Conservation (phyloP, 768 basidiomycete species). For the Wakefieldia striispora region DNA sequence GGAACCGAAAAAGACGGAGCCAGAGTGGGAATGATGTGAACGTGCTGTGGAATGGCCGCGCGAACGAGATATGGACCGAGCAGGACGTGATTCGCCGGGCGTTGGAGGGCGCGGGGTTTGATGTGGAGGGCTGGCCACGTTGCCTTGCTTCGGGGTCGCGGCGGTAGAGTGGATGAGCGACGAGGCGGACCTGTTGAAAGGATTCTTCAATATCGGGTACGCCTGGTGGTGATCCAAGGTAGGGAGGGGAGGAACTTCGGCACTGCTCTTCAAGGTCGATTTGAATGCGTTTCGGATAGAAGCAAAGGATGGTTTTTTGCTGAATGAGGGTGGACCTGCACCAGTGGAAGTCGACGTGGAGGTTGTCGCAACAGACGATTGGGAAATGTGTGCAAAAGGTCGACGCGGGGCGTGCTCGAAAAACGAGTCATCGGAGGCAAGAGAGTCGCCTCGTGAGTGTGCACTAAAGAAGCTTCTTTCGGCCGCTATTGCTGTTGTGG, state of each 20-base stretch:
- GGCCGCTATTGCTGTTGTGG: slow-evolving; percentile 37
- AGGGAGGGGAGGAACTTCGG: slow-evolving; percentile 76
- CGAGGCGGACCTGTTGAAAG: slow-evolving; percentile 79
- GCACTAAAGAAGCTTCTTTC: slow-evolving; percentile 58
- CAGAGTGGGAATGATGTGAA: slow-evolving; percentile 75
- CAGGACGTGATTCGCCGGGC: slow-evolving; percentile 42
- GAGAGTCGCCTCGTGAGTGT: slow-evolving; percentile 76
- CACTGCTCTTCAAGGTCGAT: slow-evolving; percentile 47
- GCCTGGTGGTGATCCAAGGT: slow-evolving; percentile 60
- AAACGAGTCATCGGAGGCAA: slow-evolving; percentile 72
- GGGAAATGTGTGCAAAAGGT: slow-evolving; percentile 68
- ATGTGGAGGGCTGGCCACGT: slow-evolving; percentile 46
- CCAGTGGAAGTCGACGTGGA: slow-evolving; percentile 22
- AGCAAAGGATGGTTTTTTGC: slow-evolving; percentile 82
- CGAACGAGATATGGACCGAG: slow-evolving; percentile 40
- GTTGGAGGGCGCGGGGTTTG: slow-evolving; percentile 57
- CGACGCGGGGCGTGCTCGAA: slow-evolving; percentile 57
- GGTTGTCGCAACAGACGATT: slow-evolving; percentile 64
- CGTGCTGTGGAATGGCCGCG: slow-evolving; percentile 62
- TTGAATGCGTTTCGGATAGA: slow-evolving; percentile 88
- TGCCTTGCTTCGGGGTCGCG: slow-evolving; percentile 38
- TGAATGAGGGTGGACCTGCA: slow-evolving; percentile 46
- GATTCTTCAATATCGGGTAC: slow-evolving; percentile 74
- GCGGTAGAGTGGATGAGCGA: slow-evolving; percentile 57
- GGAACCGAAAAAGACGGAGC: slow-evolving; percentile 68